These are phyloP conservation scores for Solanum raphanifolium DNA, from an alignment of 257 asterid species.

Conservation along the genomic window DNA sequence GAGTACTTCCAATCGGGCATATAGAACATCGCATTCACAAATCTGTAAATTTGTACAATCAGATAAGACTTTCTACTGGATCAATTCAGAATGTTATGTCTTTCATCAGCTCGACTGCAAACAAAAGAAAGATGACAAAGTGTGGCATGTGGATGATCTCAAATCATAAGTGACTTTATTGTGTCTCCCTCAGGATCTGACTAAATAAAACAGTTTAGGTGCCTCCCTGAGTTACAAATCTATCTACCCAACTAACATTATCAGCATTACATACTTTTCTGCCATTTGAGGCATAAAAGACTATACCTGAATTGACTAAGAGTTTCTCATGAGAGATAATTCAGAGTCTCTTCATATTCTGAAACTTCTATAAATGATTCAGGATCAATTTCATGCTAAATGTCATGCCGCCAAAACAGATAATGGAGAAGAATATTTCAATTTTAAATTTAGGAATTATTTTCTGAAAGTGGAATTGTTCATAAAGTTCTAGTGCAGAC, in stretches of 20 bases:
- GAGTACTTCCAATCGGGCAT: conserved; percentile 79
- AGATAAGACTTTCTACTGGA: neutral
- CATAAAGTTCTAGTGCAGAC: neutral
- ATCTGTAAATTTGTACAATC: conserved; percentile 34
- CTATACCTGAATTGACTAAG: neutral
- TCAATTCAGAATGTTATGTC: neutral
- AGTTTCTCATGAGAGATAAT: neutral
- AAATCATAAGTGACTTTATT: neutral
- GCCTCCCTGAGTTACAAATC: neutral
- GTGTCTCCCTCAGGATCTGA: neutral
- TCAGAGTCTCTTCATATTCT: neutral
- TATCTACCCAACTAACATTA: neutral
- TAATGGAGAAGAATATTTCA: neutral
- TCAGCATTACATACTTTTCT: neutral
- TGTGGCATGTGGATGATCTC: neutral
- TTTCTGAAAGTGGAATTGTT: neutral
- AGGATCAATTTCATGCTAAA: neutral
- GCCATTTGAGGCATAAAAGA: neutral
- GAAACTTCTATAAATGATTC: neutral
- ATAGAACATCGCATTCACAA: conserved; percentile 67
- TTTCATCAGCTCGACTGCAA: neutral
- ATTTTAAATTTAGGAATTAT: neutral
- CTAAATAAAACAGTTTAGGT: neutral
- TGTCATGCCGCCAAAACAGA: neutral
- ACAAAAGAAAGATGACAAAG: neutral